Evolutionary conservation across 345 rosid genomes (phyloP), one percentile per base, ranked within the genome.

Genomic region (Kandelia obovata): DNA sequence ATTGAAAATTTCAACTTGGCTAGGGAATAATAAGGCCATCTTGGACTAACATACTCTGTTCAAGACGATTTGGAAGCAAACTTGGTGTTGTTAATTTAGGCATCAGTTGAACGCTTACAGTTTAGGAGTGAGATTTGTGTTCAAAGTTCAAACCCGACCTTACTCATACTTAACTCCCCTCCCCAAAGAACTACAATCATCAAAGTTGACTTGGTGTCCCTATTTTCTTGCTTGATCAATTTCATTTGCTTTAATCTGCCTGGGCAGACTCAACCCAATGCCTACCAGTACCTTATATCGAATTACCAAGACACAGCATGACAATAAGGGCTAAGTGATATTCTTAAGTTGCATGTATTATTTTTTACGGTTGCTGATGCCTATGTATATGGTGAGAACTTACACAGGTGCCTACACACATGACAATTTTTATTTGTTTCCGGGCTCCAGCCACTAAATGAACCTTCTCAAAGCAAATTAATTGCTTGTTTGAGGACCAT

Each of bases 371-470:
- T 21, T 21, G 21, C 21, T 21, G 21, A 28, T 28, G 31, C 1
- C 2, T 28, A 28, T 1, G 2, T 28, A 28, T 28, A 28, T 28
- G 31, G 31, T 28, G 31, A 28, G 31, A 1, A 28, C 31, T 28
- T 28, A 28, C 92, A 86, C 61, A 92, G 75, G 70, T 92, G 93
- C 74, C 88, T 83, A 47, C 99, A 95, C 64, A 83, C 89, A 95
- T 10, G 39, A 75, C 70, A 23, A 95, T 47, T 70, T 31, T 78
- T 32, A 91, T 82, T 23, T 58, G 80, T 74, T 32, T 79, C 53
- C 69, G 77, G 26, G 88, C 81, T 10, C 93, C 84, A 11, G 96
- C 87, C 11, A 77, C 51, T 32, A 95, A 70, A n/a, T 86, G 87
- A 68, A 91, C 83, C 69, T 83, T 89, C 73, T 87, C 79, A 39